phyloP scores from a whole-genome alignment of 1,139 yeast species.

The Torulaspora pretoriensis region DNA sequence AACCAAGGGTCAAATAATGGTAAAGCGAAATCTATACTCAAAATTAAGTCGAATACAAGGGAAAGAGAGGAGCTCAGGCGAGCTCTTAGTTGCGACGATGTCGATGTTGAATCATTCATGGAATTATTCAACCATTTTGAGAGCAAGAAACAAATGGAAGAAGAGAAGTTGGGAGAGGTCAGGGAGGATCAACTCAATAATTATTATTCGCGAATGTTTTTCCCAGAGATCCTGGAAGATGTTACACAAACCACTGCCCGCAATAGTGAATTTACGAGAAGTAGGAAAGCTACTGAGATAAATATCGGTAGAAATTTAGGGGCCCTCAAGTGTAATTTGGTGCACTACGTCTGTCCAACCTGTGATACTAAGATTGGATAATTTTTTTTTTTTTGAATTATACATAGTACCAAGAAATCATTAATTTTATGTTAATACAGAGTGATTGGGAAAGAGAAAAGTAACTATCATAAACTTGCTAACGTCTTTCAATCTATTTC shows the following conservation, averaged over 20 bases:
- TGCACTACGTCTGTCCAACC: conserved; percentile 3
- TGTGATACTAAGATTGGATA: conserved; percentile 1
- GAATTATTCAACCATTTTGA: conserved; percentile 25
- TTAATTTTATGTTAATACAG: conserved; percentile 6
- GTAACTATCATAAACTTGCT: conserved; percentile 2
- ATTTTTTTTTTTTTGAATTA: not conserved
- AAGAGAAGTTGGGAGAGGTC: conserved; percentile 19
- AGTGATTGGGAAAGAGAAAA: conserved; percentile 4
- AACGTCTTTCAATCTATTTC: conserved; percentile 9
- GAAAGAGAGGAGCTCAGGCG: conserved; percentile 23
- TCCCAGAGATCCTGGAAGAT: conserved; percentile 17
- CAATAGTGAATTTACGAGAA: conserved; percentile 13
- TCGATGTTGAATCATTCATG: conserved; percentile 24
- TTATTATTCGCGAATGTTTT: conserved; percentile 24
- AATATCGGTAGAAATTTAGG: conserved; percentile 23
- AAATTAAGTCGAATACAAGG: conserved; percentile 22
- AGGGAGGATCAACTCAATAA: conserved; percentile 29
- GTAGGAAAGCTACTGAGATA: conserved; percentile 21
- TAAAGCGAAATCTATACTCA: conserved; percentile 25
- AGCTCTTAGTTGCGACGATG: conserved; percentile 29
- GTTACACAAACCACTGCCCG: conserved; percentile 4
- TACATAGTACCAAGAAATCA: not conserved
- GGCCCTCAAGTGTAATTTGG: conserved; percentile 8
- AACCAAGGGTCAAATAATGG: not conserved
- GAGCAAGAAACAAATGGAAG: conserved; percentile 22